Conservation (phyloP, 305 asterid species). For the Salvia sclarea region DNA sequence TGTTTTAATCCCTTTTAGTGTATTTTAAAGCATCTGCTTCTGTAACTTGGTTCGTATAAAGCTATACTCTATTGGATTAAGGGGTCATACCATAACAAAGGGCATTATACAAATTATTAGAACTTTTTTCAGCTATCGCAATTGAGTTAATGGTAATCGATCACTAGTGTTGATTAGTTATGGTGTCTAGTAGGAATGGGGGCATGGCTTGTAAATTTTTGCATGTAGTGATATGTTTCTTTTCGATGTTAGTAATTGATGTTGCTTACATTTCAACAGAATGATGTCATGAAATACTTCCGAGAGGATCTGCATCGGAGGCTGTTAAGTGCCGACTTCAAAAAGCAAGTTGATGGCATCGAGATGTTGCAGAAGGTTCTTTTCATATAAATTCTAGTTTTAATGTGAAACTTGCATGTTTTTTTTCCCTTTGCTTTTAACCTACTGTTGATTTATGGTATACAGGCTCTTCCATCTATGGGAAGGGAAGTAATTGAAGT, state of each 20-base stretch:
- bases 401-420: conserved; percentile 29
- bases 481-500: conserved; percentile 83
- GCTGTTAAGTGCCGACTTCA: conserved; percentile 86
- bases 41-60: conserved; percentile 3
- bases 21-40: background rate
- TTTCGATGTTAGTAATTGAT: conserved; percentile 20
- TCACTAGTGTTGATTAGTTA: background rate
- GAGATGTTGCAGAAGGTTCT: conserved; percentile 98
- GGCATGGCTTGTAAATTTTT: background rate
- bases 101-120: conserved; percentile 1
- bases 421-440: conserved; percentile 30
- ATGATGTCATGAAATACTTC: conserved; percentile 84
- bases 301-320: conserved; percentile 95
- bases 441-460: conserved; percentile 28
- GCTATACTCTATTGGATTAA: conserved; percentile 11
- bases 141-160: background rate
- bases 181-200: background rate
- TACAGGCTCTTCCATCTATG: conserved; percentile 83
- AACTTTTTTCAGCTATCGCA: conserved; percentile 7
- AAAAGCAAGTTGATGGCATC: conserved; percentile 98
- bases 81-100: background rate
- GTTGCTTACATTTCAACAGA: conserved; percentile 48
- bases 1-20: background rate
- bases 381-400: conserved; percentile 15
- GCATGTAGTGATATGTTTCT: background rate